phyloP scores from a whole-genome alignment of 2,329 filamentous ascomycete genomes.

The Trichoderma aggressivum region DNA sequence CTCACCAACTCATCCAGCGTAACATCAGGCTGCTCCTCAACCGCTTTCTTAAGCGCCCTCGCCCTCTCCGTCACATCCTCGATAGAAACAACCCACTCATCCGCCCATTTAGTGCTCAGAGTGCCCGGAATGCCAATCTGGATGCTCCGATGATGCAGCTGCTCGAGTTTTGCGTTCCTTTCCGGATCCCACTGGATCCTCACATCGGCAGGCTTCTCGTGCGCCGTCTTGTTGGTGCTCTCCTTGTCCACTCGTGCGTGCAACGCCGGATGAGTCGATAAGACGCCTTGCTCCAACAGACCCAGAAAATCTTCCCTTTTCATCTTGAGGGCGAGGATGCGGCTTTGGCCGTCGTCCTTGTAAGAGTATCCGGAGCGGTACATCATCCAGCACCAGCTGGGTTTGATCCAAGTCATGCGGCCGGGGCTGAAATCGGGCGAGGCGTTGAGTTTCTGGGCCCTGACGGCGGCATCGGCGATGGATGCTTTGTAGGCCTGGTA shows the following conservation, averaged over 20 bases:
- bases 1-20: conserved; percentile 35
- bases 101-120: conserved; percentile 45
- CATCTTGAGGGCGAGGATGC: conserved; percentile 57
- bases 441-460: conserved; percentile 48
- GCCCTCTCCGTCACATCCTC: conserved; percentile 57
- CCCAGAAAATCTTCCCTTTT: conserved; percentile 47
- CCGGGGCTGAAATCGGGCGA: conserved; percentile 49
- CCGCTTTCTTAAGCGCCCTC: conserved; percentile 42
- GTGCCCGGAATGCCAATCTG: conserved; percentile 57
- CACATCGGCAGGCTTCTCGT: conserved; percentile 38
- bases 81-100: conserved; percentile 52
- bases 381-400: conserved; percentile 62
- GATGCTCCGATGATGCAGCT: conserved; percentile 52
- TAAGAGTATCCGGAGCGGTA: conserved; percentile 59
- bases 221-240: conserved; percentile 16
- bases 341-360: conserved; percentile 53
- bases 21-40: conserved; percentile 40
- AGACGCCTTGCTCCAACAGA: conserved; percentile 40
- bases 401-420: conserved; percentile 65
- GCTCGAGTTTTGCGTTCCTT: conserved; percentile 43
- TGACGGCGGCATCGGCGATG: conserved; percentile 53
- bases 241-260: background rate
- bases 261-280: conserved; percentile 29
- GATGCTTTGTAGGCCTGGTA: conserved; percentile 57
- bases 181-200: conserved; percentile 66